Base-by-base conservation (phyloP, 495 filamentous ascomycete genomes). In the Neurospora sublineolata region DNA sequence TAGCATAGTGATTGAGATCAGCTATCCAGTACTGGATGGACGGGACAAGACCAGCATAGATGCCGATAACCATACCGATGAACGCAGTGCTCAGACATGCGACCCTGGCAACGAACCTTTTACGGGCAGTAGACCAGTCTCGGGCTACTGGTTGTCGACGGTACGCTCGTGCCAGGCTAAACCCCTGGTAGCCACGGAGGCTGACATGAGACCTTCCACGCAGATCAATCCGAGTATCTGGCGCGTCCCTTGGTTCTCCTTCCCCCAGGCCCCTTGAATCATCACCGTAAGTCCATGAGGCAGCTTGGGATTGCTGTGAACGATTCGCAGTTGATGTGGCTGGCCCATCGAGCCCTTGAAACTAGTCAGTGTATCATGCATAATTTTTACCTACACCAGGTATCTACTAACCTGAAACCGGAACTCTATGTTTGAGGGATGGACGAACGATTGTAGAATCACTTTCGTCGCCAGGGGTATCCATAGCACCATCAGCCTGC, bases 31-130 rank as follows among this genome's bases (percentile, higher is more conserved):
- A 91, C 77, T 92, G 90, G 58, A 94, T 92, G 10, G 87, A 85
- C n/a, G 90, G 89, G 7, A 91, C 89, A 76, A 92, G 86, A 8
- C 91, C 91, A 70, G 89, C 89, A 75, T 94, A 94, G 36, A 92
- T 89, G 20, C 91, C 92, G 72, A 92, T 81, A 23, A 92, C 83
- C 18, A 90, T 80, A 4, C 91, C 92, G 72, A 93, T 80, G 60
- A 91, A 79, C 16, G 87, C 86, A 8, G 90, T 91, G 71, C 89
- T 92, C 67, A 88, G 81, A 76, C 91, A 93, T n/a, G 89, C 86
- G 75, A 92, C 85, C 0, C 82, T 79, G 8, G 91, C 91, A 72
- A 86, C 84, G 70, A 89, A 88, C 72, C 90, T 78, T 82, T 94
- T 94, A 70, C 88, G 85, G 33, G 76, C 73, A 8, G 84, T 84